Conservation (phyloP, 257 asterid species). For the Solanum tarijense region DNA sequence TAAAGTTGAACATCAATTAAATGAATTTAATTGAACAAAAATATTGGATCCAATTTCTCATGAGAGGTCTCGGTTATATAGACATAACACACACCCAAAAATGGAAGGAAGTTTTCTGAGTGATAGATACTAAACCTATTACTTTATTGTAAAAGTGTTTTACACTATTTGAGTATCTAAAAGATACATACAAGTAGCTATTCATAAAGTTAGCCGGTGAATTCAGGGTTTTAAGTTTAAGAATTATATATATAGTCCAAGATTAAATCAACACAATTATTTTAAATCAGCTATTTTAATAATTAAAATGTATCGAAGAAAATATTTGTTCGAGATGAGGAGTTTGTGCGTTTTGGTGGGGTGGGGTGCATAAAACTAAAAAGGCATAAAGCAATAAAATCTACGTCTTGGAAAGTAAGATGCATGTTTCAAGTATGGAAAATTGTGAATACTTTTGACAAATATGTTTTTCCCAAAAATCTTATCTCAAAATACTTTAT, state of each 20-base stretch:
- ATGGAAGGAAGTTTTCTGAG: background rate
- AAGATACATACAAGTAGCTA: too few relatives aligned
- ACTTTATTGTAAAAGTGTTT: too few relatives aligned
- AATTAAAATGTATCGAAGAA: background rate
- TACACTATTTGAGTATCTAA: too few relatives aligned
- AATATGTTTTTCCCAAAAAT: background rate
- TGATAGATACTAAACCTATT: background rate
- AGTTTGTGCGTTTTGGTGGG: background rate
- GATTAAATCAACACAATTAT: too few relatives aligned
- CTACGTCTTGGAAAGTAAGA: background rate
- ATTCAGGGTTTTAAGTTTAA: too few relatives aligned
- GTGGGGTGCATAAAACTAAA: background rate
- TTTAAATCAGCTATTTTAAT: background rate
- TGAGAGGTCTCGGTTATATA: background rate
- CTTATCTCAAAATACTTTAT: background rate
- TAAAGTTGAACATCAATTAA: background rate
- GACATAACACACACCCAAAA: background rate
- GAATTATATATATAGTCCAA: too few relatives aligned
- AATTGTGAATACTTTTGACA: background rate
- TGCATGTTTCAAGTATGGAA: background rate
- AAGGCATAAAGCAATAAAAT: background rate
- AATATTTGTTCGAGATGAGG: background rate
- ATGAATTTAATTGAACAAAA: too few relatives aligned
- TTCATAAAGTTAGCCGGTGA: too few relatives aligned
- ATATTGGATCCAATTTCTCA: too few relatives aligned